Conservation (phyloP, 331 rosid genomes). For the Quercus lobata region DNA sequence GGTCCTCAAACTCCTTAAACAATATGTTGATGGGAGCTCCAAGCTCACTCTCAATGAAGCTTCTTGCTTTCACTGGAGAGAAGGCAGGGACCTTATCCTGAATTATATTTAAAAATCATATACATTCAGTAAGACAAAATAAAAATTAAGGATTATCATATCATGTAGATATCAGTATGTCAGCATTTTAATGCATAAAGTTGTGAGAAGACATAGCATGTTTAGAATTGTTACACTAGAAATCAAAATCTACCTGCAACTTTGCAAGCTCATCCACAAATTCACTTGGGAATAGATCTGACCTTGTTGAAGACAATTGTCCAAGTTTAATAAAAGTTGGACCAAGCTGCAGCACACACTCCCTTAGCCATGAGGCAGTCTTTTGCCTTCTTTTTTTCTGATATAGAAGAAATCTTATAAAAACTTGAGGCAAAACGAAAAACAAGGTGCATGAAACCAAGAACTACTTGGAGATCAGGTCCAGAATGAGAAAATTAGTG, state of each 20-base stretch:
- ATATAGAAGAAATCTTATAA: conserved; percentile 20
- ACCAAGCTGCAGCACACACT: conserved; percentile 86
- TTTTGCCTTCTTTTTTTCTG: conserved; percentile 70
- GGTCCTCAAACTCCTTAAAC: conserved; percentile 83
- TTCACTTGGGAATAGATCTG: conserved; percentile 83
- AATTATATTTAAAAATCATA: conserved; percentile 19
- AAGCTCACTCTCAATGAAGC: conserved; percentile 75
- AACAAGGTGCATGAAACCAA: conserved; percentile 16
- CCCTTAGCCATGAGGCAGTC: conserved; percentile 93
- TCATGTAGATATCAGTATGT: neutral
- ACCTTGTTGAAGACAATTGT: conserved; percentile 88
- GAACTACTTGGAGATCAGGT: conserved; percentile 5
- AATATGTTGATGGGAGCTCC: conserved; percentile 62
- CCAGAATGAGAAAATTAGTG: neutral
- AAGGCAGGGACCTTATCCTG: conserved; percentile 95
- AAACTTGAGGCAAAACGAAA: conserved; percentile 15
- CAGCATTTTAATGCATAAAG: neutral
- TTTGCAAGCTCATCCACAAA: conserved; percentile 92
- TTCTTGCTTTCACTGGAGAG: conserved; percentile 70
- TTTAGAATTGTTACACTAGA: neutral
- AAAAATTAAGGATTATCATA: neutral
- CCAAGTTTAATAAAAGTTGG: conserved; percentile 98
- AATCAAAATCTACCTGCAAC: conserved; percentile 56
- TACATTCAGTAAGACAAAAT: neutral
- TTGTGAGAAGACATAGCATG: neutral